Evolutionary conservation across 2,329 filamentous ascomycete genomes (phyloP), one percentile per base, ranked within the genome.

Genomic region (Penicillium palitans): DNA sequence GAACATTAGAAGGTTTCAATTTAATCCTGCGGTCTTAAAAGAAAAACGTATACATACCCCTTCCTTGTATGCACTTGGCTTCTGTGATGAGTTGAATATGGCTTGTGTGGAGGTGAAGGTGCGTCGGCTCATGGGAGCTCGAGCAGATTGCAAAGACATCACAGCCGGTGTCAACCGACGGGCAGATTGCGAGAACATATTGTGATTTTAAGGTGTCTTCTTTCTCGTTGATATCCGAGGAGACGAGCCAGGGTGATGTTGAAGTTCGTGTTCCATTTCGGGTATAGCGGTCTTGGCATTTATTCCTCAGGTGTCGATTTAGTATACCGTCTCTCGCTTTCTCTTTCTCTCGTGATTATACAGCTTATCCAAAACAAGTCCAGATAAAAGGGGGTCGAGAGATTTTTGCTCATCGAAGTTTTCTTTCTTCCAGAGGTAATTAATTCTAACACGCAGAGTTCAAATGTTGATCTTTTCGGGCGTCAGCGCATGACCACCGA

Each of bases 21-120:
- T 37, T 3, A 9, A 42, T 15, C 6, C 2, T 40, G 27, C 8
- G 40, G 33, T 8, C 3, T 7, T 9, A 8, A 35, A 35, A n/a
- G 29, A 42, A 41, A 33, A 37, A 27, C 13, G 27, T 46, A 31
- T 39, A 60, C 64, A 45, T 52, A 74, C 72, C 41, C 71, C 70
- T 55, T 74, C 67, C 57, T 64, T 70, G 58, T 71, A 72, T 50
- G 62, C 60, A 42, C 24, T 61, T 42, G 52, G 50, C 21, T 60
- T 42, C 52, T 41, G 35, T 8, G 55, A 37, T 52, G 47, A 54
- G 55, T 57, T 54, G 33, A 35, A 54, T 49, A 29, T 31, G 29
- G 49, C 49, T 48, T 57, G 49, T 42, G 55, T 60, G 37, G 55
- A 57, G 37, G 55, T 48, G 55, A 57, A 54, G 35, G 42, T 47